Base-by-base conservation (phyloP, 768 basidiomycete species). In the Phylloporus scabripes region DNA sequence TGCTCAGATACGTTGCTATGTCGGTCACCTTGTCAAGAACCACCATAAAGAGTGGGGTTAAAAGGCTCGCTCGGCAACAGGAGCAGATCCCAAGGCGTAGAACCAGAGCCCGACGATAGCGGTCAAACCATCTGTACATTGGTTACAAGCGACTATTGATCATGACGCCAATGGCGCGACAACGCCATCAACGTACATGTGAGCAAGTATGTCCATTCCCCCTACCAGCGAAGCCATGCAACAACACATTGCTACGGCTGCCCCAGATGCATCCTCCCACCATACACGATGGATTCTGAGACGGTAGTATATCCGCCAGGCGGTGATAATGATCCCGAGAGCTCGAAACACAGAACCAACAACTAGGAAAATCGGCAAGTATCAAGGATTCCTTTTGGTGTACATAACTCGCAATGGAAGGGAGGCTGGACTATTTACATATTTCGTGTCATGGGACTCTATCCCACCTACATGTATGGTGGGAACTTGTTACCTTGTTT, bases 401-500 rank as follows among this genome's bases (percentile, higher is more conserved):
- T 14, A 60, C 21, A 23, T 23, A 23, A 2, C 21, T 23, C 21
- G 21, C 21, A 23, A 23, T 23, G 21, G 21, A 23, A 23, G 21
- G 21, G 21, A 23, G 21, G 21, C 21, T 23, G 21, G 21, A 23
- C 5, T 5, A 23, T n/a, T n/a, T 23, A 23, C 5, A 23, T 23
- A 5, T 2, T 23, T 23, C 21, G 21, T 23, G 21, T 5, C 21
- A 23, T 23, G 5, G 21, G 5, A n/a, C n/a, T n/a, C n/a, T n/a
- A n/a, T n/a, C n/a, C n/a, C n/a, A n/a, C n/a, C n/a, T n/a, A n/a
- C n/a, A n/a, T n/a, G n/a, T n/a, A n/a, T n/a, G 5, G 29, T 8
- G 29, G 10, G 29, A 4, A 31, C 5, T 7, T 7, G 7, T 26
- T 26, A 26, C 44, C 84, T 74, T 24, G 79, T 76, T 49, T 94